Conservation (phyloP, 805 yeast genomes). For the Wickerhamiella slavikovae region DNA sequence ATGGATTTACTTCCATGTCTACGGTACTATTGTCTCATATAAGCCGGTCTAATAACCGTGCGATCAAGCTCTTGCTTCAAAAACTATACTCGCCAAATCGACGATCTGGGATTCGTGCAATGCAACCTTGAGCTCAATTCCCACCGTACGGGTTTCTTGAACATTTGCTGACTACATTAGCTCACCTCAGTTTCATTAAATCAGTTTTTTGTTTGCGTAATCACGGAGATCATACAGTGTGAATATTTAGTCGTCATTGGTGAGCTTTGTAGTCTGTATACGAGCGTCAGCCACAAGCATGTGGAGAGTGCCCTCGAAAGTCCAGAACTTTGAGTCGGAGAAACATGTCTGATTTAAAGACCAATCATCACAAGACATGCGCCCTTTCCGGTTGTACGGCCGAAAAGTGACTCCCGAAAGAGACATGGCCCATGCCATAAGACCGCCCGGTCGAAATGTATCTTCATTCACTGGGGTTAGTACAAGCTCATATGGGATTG, state of each 20-base stretch:
- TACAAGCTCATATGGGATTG: constrained; percentile 14
- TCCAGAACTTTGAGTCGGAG: too few relatives aligned
- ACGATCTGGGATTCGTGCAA: too few relatives aligned
- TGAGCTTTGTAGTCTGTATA: constrained; percentile 1
- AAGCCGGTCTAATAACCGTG: too few relatives aligned
- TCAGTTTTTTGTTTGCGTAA: constrained; percentile 16
- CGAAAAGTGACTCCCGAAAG: constrained; percentile 10
- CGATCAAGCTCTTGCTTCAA: too few relatives aligned
- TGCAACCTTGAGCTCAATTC: too few relatives aligned
- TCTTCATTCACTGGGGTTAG: constrained; percentile 18
- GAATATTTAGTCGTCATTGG: constrained; percentile 19
- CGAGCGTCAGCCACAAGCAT: too few relatives aligned
- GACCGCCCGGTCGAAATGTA: constrained; percentile 22
- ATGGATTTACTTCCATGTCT: too few relatives aligned
- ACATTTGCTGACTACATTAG: too few relatives aligned
- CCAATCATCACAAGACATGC: constrained; percentile 11
- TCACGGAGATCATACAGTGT: constrained; percentile 19
- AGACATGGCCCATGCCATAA: constrained; percentile 8
- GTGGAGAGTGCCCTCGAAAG: too few relatives aligned
- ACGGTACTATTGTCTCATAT: too few relatives aligned
- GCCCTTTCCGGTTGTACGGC: constrained; percentile 14
- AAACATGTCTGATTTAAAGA: constrained; percentile 12
- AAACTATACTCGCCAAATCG: too few relatives aligned
- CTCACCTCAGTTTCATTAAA: constrained; percentile 21
- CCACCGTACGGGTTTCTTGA: too few relatives aligned